Percentiles rank a stretch among this genome's conserved stretches.
These are phyloP conservation scores for Metarhizium robertsii DNA, from an alignment of 2,329 filamentous ascomycete genomes.

Conservation along the genomic window DNA sequence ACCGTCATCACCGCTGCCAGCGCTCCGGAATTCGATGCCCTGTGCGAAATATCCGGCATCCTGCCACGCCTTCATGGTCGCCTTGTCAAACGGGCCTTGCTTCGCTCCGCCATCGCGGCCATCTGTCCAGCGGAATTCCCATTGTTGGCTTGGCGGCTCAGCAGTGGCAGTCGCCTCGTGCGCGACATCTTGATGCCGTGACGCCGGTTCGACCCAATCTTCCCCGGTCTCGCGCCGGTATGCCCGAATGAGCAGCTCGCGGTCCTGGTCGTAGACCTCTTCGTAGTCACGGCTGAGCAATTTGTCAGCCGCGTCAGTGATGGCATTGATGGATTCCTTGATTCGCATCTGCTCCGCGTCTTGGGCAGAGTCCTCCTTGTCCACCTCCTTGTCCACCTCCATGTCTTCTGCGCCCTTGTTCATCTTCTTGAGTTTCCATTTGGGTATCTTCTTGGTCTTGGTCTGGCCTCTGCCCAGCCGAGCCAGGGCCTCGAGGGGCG, in stretches of 20 bases:
- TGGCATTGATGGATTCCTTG: conserved; percentile 64
- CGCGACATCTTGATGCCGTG: conserved; percentile 13
- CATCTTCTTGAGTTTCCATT: conserved; percentile 63
- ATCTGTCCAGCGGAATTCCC: conserved; percentile 92
- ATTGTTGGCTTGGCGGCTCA: conserved; percentile 28
- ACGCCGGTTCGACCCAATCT: conserved; percentile 56
- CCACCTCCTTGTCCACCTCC: conserved; percentile 58
- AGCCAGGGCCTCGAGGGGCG: conserved; percentile 77
- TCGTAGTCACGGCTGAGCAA: conserved; percentile 72
- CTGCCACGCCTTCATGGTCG: conserved; percentile 85
- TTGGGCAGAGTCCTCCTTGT: conserved; percentile 35
- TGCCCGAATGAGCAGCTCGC: conserved; percentile 74
- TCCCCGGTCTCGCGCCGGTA: conserved; percentile 82
- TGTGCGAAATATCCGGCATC: conserved; percentile 88
- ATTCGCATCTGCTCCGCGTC: conserved; percentile 62
- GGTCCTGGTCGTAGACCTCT: conserved; percentile 86
- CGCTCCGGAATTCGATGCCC: conserved; percentile 68
- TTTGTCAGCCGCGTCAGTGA: conserved; percentile 85
- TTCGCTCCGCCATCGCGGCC: conserved; percentile 67
- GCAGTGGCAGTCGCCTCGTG: neutral
- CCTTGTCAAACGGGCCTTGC: conserved; percentile 80
- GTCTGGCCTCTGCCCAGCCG: conserved; percentile 62
- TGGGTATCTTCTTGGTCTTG: conserved; percentile 50
- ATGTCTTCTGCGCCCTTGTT: conserved; percentile 48
- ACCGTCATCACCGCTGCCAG: conserved; percentile 37